Conservation (phyloP, 306 rosid species). For the Alnus glutinosa region DNA sequence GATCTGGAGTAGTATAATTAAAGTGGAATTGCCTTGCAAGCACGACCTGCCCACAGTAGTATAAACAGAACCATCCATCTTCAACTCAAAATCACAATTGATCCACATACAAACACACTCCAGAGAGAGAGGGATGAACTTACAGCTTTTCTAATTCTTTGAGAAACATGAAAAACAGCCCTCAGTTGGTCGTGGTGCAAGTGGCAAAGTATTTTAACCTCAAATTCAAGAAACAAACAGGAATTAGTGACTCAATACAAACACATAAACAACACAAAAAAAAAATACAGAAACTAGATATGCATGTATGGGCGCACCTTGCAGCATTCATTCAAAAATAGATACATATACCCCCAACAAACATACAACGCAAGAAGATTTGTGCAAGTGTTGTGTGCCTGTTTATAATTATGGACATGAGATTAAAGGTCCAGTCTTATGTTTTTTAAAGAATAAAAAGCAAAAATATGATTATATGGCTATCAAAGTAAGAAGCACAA, state of each 20-base stretch:
- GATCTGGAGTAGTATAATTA: conserved; percentile 92
- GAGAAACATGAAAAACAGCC: conserved; percentile 91
- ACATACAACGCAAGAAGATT: neutral
- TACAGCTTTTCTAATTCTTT: conserved; percentile 77
- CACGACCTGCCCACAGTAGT: conserved; percentile 48
- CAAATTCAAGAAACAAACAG: conserved; percentile 27
- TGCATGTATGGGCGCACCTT: neutral
- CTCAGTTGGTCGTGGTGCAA: conserved; percentile 92
- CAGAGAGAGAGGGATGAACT: conserved; percentile 37
- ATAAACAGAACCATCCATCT: conserved; percentile 9
- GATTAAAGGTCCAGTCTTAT: neutral
- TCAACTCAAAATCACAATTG: conserved; percentile 1
- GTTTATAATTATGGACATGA: neutral
- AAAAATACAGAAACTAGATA: neutral
- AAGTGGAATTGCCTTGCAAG: conserved; percentile 86
- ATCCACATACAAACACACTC: neutral
- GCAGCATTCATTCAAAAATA: neutral
- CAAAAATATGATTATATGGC: neutral
- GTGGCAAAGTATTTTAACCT: conserved; percentile 87
- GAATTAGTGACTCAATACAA: conserved; percentile 28
- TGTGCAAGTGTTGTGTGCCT: neutral
- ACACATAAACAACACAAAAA: neutral
- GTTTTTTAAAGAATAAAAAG: neutral
- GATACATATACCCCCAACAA: neutral
- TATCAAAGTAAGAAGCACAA: neutral